Conservation (phyloP, 805 yeast genomes). For the Vanderwaltozyma tropicalis region DNA sequence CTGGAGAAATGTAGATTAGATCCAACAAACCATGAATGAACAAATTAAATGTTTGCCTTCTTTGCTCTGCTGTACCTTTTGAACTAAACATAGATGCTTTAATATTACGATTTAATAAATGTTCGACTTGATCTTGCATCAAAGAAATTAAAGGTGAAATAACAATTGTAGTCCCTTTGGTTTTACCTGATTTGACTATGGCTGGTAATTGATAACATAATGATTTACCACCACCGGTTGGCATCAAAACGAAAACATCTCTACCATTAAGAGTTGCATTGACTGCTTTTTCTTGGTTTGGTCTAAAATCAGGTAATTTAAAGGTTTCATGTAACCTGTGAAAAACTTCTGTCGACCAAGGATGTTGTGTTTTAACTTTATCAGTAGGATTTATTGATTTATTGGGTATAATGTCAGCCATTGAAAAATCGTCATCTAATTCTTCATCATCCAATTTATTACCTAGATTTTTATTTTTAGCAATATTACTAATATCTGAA, state of each 20-base stretch:
- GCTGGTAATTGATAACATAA: constrained; percentile 95
- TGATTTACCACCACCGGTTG: constrained; percentile 98
- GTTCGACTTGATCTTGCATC: constrained; percentile 95
- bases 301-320: constrained; percentile 56
- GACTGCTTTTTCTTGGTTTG: constrained; percentile 80
- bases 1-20: constrained; percentile 84
- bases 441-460: constrained; percentile 11
- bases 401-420: constrained; percentile 9
- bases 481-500: neutral
- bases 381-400: constrained; percentile 2
- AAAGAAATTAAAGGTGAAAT: constrained; percentile 89
- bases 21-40: constrained; percentile 61
- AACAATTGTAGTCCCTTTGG: constrained; percentile 80
- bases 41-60: constrained; percentile 48
- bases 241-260: constrained; percentile 94
- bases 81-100: constrained; percentile 86
- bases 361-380: constrained; percentile 7
- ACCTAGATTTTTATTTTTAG: neutral
- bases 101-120: constrained; percentile 54
- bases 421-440: constrained; percentile 19
- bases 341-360: constrained; percentile 65
- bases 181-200: constrained; percentile 58
- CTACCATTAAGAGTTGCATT: constrained; percentile 63
- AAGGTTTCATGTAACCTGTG: constrained; percentile 48
- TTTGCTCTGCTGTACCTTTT: constrained; percentile 51